Evolutionary conservation across 169 alveolate species (phyloP).

Genomic region (Eimeria acervulina): DNA sequence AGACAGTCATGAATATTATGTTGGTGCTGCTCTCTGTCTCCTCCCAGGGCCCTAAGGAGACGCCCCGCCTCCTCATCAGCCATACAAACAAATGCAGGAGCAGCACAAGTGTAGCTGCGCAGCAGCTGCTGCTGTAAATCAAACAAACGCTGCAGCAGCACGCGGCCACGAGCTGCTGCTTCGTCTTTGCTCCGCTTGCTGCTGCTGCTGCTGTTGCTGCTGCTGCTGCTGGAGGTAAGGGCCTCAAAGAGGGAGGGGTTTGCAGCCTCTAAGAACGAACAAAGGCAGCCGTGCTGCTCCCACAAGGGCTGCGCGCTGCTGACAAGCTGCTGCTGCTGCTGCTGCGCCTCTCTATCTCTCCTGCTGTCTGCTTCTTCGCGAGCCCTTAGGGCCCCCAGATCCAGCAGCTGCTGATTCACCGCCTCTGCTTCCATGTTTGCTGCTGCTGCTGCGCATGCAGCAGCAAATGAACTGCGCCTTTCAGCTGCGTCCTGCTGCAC

Average conservation of each 20-base stretch:
- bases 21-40: background rate
- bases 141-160: constrained; percentile 62
- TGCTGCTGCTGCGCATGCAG: constrained; percentile 68
- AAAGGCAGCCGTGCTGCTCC: constrained; percentile 70
- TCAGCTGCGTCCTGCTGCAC: constrained; percentile 32
- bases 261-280: constrained; percentile 53
- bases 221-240: constrained; percentile 57
- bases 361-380: constrained; percentile 27
- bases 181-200: constrained; percentile 38
- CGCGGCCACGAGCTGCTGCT: constrained; percentile 33
- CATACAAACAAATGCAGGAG: constrained; percentile 2
- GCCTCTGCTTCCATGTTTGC: constrained; percentile 70
- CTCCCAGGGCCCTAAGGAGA: background rate
- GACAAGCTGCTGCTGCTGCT: constrained; percentile 65
- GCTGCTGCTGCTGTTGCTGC: constrained; percentile 55
- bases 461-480: background rate
- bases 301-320: constrained; percentile 72
- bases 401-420: constrained; percentile 60
- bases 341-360: constrained; percentile 17
- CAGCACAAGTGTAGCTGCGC: constrained; percentile 42
- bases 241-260: constrained; percentile 43
- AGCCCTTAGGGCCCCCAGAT: constrained; percentile 53
- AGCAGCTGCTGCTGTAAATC: constrained; percentile 67
- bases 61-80: constrained; percentile 50
- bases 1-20: constrained; percentile 45